Base-by-base conservation (phyloP, 495 filamentous ascomycete species). In the Penicillium bovifimosum region DNA sequence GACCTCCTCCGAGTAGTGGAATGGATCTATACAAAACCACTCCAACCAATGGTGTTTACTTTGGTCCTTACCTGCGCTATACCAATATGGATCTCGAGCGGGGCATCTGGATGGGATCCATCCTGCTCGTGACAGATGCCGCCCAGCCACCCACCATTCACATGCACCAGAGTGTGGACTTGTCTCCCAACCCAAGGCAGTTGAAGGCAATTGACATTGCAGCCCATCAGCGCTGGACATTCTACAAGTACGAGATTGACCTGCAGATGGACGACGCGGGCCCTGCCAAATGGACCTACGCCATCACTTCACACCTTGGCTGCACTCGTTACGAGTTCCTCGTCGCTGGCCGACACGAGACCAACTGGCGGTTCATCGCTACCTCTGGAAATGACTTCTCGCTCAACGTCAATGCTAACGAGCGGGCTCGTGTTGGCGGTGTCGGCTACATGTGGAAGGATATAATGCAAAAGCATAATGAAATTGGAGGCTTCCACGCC, bases 401-500 rank as follows among this genome's bases (percentile, higher is more conserved):
- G 2, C 75, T 95, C 26, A 86, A 84, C 55, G 91, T 95, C 0
- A 90, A 82, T 57, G 82, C 89, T 46, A 88, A 86, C 60, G 93
- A 97, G 63, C 82, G 91, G 14, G 77, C 83, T 47, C 86, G 85
- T 41, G 75, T 96, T 2, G 95, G 95, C 20, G 93, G 93, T 0
- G 78, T 91, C 7, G 88, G 90, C 0, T 90, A 88, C 64, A 95
- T 98, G 93, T 98, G 93, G 93, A 96, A 96, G 58, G 93, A 98
- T 62, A 90, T 98, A 28, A 81, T 98, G 69, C 91, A 96, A 68
- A 97, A 96, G 76, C 95, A 98, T 66, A 81, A 87, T 35, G 93
- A 98, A 59, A 95, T 89, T 60, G 90, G 90, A 46, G 93, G 93
- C 9, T 98, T 98, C 69, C 93, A 98, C 61, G 82, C 86, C 4